Evolutionary conservation across 768 basidiomycete genomes (phyloP).

Genomic region (Ramaria rubella): DNA sequence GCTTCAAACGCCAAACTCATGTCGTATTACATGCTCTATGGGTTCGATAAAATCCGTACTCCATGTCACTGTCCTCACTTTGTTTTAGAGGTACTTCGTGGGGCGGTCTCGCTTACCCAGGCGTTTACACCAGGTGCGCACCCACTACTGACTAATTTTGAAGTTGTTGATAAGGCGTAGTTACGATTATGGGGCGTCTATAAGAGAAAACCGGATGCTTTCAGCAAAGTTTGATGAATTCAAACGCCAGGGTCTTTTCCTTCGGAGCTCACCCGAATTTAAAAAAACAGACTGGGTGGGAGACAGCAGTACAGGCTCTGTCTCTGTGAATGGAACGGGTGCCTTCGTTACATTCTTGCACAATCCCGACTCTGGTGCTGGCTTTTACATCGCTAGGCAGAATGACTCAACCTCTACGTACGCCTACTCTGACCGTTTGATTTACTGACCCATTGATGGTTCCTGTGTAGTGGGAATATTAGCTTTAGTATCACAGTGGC

Average conservation of each 20-base stretch:
- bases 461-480: constrained; percentile 37
- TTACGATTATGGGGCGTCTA: constrained; percentile 66
- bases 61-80: background rate
- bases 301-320: constrained; percentile 47
- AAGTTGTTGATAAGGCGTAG: constrained; percentile 34
- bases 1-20: constrained; percentile 77
- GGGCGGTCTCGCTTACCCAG: constrained; percentile 75
- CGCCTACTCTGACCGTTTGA: too few species aligned
- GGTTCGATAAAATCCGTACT: constrained; percentile 33
- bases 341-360: constrained; percentile 55
- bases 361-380: constrained; percentile 60
- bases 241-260: constrained; percentile 70
- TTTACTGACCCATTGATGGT: too few species aligned
- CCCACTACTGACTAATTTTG: background rate
- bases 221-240: constrained; percentile 69
- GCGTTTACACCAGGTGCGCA: constrained; percentile 47
- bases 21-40: constrained; percentile 82
- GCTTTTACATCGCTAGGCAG: constrained; percentile 70
- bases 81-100: constrained; percentile 41
- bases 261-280: constrained; percentile 73
- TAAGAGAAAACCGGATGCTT: constrained; percentile 53
- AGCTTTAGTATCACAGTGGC: constrained; percentile 56
- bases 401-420: constrained; percentile 41
- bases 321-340: constrained; percentile 35
- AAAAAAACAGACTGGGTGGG: constrained; percentile 74